phyloP scores from a whole-genome alignment of 768 basidiomycete genomes.

The Phylloporus sp. region DNA sequence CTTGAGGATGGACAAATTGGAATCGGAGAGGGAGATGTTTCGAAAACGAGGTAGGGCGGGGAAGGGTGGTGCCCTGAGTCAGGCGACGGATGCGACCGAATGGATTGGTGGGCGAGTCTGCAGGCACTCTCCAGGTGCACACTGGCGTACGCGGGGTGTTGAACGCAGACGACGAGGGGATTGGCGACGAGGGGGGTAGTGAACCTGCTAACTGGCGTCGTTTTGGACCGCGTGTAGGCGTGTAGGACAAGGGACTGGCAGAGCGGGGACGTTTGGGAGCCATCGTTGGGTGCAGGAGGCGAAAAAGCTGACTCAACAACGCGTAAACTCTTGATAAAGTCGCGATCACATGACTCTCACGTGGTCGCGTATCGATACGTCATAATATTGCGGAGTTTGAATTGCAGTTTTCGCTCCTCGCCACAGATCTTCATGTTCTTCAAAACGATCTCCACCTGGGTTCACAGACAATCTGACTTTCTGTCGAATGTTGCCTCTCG shows the following conservation, averaged over 20 bases:
- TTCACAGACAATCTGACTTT: no score
- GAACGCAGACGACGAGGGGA: conserved; percentile 24
- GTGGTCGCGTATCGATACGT: conserved; percentile 12
- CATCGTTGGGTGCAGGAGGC: conserved; percentile 11
- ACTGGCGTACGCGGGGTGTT: conserved; percentile 38
- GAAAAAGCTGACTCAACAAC: conserved; percentile 14
- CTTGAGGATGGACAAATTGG: conserved; percentile 45
- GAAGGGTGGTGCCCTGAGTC: conserved; percentile 36
- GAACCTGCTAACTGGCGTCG: conserved; percentile 17
- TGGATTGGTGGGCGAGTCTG: conserved; percentile 69
- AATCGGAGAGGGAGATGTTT: conserved; percentile 63
- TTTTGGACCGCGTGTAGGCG: conserved; percentile 31
- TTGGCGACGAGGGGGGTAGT: conserved; percentile 27
- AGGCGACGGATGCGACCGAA: conserved; percentile 54
- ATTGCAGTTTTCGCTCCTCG: no score
- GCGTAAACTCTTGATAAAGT: background rate
- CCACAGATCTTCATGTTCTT: no score
- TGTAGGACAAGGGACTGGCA: conserved; percentile 25
- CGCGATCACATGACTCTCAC: conserved; percentile 16
- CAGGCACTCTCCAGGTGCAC: conserved; percentile 43
- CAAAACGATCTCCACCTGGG: no score
- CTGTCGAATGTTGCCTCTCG: no score
- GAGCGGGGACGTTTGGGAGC: conserved; percentile 30
- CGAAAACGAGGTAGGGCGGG: conserved; percentile 46
- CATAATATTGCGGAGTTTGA: no score